These are phyloP conservation scores for Melanomma pulvis-pyrius DNA, from an alignment of 495 filamentous ascomycete genomes.

Conservation along the genomic window DNA sequence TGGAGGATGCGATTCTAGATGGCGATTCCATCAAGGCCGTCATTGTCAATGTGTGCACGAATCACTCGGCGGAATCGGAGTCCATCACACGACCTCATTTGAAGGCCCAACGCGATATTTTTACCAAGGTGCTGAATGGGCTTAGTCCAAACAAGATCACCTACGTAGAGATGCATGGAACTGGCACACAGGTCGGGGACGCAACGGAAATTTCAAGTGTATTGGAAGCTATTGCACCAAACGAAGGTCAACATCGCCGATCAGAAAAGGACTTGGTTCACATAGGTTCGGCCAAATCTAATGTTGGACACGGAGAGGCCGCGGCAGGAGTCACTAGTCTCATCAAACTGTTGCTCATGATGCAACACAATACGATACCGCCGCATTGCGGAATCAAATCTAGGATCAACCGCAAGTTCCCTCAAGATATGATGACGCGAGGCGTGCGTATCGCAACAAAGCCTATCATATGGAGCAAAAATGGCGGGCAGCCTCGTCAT, in stretches of 20 bases:
- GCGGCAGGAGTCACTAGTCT: conserved; percentile 43
- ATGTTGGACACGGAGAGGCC: conserved; percentile 46
- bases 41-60: conserved; percentile 38
- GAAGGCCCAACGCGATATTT: conserved; percentile 37
- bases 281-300: conserved; percentile 43
- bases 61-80: conserved; percentile 44
- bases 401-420: conserved; percentile 18
- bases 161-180: conserved; percentile 49
- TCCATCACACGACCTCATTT: conserved; percentile 47
- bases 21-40: conserved; percentile 41
- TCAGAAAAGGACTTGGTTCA: too few relatives aligned
- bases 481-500: background rate
- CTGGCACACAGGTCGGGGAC: conserved; percentile 47
- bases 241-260: too few relatives aligned
- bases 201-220: conserved; percentile 41
- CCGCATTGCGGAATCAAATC: conserved; percentile 21
- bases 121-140: conserved; percentile 31
- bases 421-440: background rate
- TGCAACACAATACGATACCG: conserved; percentile 19
- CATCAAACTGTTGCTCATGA: conserved; percentile 48
- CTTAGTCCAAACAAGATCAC: conserved; percentile 36
- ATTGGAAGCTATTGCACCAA: conserved; percentile 26
- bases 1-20: conserved; percentile 40
- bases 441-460: conserved; percentile 9
- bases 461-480: background rate